Base-by-base conservation (phyloP, 2,329 filamentous ascomycete species). In the Botrytis aclada region DNA sequence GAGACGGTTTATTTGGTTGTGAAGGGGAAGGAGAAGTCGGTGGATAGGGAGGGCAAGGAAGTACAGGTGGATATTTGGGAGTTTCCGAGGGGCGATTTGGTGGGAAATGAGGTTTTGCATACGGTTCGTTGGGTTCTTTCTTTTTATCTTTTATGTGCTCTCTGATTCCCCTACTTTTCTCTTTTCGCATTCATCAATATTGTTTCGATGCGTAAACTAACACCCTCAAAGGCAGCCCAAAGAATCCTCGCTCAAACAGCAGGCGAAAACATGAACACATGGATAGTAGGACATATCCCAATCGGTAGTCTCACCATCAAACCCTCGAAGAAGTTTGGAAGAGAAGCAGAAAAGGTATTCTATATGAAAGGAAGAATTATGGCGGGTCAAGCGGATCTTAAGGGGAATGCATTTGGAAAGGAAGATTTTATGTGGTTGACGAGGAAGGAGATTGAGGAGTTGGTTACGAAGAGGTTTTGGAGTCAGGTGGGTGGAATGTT, bases 181-280 rank as follows among this genome's bases (percentile, higher is more conserved):
- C 34, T 70, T 25, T 45, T 5, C 7, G 2, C 18, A 18, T 16
- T 14, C 7, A 39, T 8, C 25, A 5, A n/a, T 29, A 65, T 34
- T 32, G 56, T 25, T 29, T 10, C 3, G n/a, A 51, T 18, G 37
- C 12, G 29, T 16, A 14, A 54, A 63, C n/a, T 65, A 41, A 64
- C 45, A 25, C 45, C 3, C 29, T 14, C 29, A 4, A 75, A 99
- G 96, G 91, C 93, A 62, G 94, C 95, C 54, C 89, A 94, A 80
- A 89, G 94, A 74, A 90, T 94, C 71, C 86, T 98, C 37, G 86
- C 91, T 70, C 87, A 93, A 79, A 86, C 93, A 5, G 94, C 92
- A 16, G 96, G 96, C 73, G 84, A 93, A 74, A 97, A 99, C 86
- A 98, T 99, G 95, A 98, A 98, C 85, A 98, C 94, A 72, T 99